Evolutionary conservation across 495 filamentous ascomycete species (phyloP).

Genomic region (Apodospora peruviana): DNA sequence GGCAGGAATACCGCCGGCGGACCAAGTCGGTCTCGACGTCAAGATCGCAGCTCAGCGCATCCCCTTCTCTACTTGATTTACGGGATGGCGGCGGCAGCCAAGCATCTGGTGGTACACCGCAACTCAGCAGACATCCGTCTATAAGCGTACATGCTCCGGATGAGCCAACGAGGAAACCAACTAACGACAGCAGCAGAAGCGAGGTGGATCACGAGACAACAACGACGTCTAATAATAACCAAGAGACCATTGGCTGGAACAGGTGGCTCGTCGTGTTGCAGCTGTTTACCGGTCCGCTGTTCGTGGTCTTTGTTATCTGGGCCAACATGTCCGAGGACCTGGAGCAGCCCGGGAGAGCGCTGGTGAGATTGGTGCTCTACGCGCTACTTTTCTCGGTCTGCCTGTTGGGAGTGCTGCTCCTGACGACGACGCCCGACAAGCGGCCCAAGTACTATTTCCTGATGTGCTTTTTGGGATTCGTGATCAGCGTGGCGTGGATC

Average conservation of each 20-base stretch:
- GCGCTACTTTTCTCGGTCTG: slow-evolving; percentile 65
- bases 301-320: slow-evolving; percentile 73
- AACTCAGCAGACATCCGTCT: not conserved
- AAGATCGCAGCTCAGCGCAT: slow-evolving; percentile 8
- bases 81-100: not conserved
- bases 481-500: slow-evolving; percentile 91
- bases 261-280: slow-evolving; percentile 85
- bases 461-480: slow-evolving; percentile 85
- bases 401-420: slow-evolving; percentile 55
- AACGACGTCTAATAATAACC: not conserved
- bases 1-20: slow-evolving; percentile 47
- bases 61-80: slow-evolving; percentile 8
- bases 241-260: slow-evolving; percentile 63
- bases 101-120: not conserved
- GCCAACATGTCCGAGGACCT: slow-evolving; percentile 55
- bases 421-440: slow-evolving; percentile 52
- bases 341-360: slow-evolving; percentile 23
- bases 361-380: slow-evolving; percentile 62
- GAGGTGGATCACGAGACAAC: not conserved
- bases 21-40: slow-evolving; percentile 25
- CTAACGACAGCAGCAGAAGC: not conserved
- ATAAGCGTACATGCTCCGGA: not conserved
- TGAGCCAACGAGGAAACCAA: not conserved
- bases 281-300: slow-evolving; percentile 81
- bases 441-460: slow-evolving; percentile 65